Evolutionary conservation across 1,139 yeast genomes (phyloP).

Genomic region (Taphrina deformans): DNA sequence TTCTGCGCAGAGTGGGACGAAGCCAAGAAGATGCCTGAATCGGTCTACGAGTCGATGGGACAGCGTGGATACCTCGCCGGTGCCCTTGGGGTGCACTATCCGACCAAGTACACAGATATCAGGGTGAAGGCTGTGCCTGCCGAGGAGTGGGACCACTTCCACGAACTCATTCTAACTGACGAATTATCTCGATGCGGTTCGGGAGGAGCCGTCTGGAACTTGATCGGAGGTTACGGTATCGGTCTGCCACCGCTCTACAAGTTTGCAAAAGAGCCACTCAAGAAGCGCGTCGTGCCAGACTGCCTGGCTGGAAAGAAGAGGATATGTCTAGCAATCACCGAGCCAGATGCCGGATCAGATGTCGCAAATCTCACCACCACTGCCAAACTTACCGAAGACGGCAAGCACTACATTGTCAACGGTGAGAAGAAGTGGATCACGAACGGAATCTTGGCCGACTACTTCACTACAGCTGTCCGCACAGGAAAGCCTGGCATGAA

Average conservation of each 20-base stretch:
- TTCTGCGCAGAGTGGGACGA: slow-evolving; percentile 51
- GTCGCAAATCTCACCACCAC: slow-evolving; percentile 50
- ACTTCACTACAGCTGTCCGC: slow-evolving; percentile 52
- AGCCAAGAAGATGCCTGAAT: slow-evolving; percentile 46
- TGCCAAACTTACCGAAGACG: slow-evolving; percentile 44
- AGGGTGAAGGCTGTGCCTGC: slow-evolving; percentile 45
- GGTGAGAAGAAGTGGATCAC: slow-evolving; percentile 53
- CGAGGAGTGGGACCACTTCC: slow-evolving; percentile 86
- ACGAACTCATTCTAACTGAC: slow-evolving; percentile 71
- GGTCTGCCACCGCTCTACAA: slow-evolving; percentile 49
- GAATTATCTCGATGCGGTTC: slow-evolving; percentile 51
- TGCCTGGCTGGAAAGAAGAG: slow-evolving; percentile 48
- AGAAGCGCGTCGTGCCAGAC: slow-evolving; percentile 46
- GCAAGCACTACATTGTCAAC: slow-evolving; percentile 49
- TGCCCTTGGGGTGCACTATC: slow-evolving; percentile 46
- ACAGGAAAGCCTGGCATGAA: slow-evolving; percentile 49
- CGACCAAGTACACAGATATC: slow-evolving; percentile 45
- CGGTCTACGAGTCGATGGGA: slow-evolving; percentile 39
- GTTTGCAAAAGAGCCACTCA: slow-evolving; percentile 44
- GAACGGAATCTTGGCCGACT: slow-evolving; percentile 43
- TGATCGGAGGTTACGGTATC: slow-evolving; percentile 48
- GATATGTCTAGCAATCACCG: slow-evolving; percentile 48
- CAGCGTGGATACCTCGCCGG: slow-evolving; percentile 42
- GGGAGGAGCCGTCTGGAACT: slow-evolving; percentile 48
- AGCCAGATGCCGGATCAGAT: slow-evolving; percentile 51